phyloP scores from a whole-genome alignment of 73 alveolate species.

The Tetrahymena malaccensis region DNA sequence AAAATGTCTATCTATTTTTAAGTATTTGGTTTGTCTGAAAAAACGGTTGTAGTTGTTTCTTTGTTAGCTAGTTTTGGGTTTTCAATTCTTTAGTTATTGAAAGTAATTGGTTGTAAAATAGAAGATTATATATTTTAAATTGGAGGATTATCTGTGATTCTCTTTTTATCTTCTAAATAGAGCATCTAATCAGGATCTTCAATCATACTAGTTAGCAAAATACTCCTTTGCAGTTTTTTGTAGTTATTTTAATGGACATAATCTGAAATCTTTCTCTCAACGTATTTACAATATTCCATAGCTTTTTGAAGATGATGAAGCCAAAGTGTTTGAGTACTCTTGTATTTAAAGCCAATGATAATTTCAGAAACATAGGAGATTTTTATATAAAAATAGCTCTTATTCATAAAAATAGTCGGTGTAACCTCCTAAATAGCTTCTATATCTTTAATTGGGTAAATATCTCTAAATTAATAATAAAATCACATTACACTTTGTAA shows the following conservation, averaged over 20 bases:
- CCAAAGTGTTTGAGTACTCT: not conserved
- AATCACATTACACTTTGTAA: not conserved
- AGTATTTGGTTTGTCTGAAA: not conserved
- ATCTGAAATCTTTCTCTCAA: not conserved
- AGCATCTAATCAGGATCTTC: not conserved
- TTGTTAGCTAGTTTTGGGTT: not conserved
- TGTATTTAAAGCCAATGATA: not conserved
- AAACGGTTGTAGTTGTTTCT: not conserved
- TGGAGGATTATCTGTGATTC: not conserved
- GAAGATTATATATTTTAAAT: not conserved
- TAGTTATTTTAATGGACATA: not conserved
- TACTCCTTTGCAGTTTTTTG: not conserved
- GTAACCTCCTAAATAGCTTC: not conserved
- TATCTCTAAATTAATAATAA: not conserved
- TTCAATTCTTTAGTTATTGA: not conserved
- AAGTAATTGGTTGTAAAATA: not conserved
- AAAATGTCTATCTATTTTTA: not conserved
- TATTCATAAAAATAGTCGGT: not conserved
- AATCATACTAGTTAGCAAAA: not conserved
- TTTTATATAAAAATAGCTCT: not conserved
- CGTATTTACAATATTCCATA: not conserved
- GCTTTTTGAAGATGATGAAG: not conserved
- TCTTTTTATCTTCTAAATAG: not conserved
- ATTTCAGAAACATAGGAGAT: not conserved
- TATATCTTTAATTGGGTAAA: not conserved